Evolutionary conservation across 1,284 basidiomycete species (phyloP).

Genomic region (Heterobasidion occidentale): DNA sequence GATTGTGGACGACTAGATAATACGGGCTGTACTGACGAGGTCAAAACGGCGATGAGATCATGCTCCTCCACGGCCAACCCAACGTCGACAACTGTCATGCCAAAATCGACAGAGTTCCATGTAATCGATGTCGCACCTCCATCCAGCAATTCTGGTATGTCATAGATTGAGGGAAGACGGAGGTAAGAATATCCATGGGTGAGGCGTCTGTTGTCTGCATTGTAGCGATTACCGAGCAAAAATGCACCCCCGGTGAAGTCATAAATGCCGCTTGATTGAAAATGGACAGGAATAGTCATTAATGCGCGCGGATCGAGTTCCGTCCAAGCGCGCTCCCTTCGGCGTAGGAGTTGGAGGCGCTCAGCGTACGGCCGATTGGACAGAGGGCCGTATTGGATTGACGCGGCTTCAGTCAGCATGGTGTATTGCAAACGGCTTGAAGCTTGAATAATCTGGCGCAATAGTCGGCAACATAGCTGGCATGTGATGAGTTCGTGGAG

Average conservation of each 20-base stretch:
- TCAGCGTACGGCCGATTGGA: conserved; percentile 3
- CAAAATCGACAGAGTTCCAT: conserved; percentile 24
- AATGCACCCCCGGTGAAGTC: conserved; percentile 12
- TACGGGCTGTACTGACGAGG: conserved; percentile 6
- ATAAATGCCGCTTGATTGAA: conserved; percentile 10
- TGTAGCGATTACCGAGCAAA: conserved; percentile 8
- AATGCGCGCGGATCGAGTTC: conserved; percentile 1
- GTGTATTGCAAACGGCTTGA: conserved; percentile 6
- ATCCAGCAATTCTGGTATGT: neutral
- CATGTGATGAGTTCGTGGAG: conserved; percentile 6
- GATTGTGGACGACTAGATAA: neutral
- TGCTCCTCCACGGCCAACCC: conserved; percentile 36
- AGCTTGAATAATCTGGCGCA: conserved; percentile 2
- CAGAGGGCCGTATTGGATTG: conserved; percentile 3
- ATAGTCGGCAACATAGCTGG: conserved; percentile 3
- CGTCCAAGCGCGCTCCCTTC: conserved; percentile 8
- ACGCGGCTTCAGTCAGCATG: conserved; percentile 5
- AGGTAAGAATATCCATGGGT: conserved; percentile 10
- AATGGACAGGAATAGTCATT: conserved; percentile 3
- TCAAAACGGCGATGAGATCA: conserved; percentile 31
- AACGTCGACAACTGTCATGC: conserved; percentile 23
- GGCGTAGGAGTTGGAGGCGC: conserved; percentile 5
- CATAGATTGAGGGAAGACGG: conserved; percentile 7
- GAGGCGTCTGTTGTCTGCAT: neutral
- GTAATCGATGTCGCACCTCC: neutral